Base-by-base conservation (phyloP, 768 basidiomycete species). In the Tricholoma bakamatsutake region DNA sequence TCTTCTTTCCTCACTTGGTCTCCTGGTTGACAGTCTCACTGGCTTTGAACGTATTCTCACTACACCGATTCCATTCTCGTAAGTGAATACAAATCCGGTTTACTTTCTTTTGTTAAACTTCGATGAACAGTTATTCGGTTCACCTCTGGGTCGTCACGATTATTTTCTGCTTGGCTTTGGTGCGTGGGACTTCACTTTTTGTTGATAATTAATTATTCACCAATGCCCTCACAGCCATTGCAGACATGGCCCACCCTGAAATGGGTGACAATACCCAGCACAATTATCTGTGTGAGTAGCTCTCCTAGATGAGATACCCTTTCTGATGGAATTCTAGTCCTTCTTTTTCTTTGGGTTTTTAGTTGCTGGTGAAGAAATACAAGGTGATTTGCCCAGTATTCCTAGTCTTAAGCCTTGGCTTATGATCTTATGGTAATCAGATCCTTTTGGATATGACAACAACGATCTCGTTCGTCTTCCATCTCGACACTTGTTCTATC, bases 41-140 rank as follows among this genome's bases (percentile, higher is more conserved):
- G 83, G 84, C 4, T 72, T 89, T 1, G 87, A 90, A 62, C 73
- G 88, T 40, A 87, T 88, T 58, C 73, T 90, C 4, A 88, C 86
- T 0, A 87, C 86, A 1, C 87, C 87, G 3, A 87, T 90, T 45
- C 88, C 87, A 9, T 88, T 86, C 69, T 88, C 85, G 80, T 87
- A 60, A 40, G 79, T 68, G 4, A 2, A 45, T 17, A 1, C 5
- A 11, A 3, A 15, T 17, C n/a, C 40, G 6, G 30, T 30, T 10
- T 42, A 40, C 39, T 24, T 13, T 21, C 24, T 42, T 28, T 6
- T 31, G 40, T 56, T 27, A 37, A 9, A 11, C 21, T 31, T 42
- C 2, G 40, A n/a, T 52, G 48, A 18, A 47, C 59, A 86, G 84
- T 40, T 87, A 87, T 62, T 82, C 82, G 1, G 71, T 84, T 33